A percentile compares a stretch with the other conserved stretches of the same genome.
These are phyloP conservation scores for Arthrinium puccinioides DNA, from an alignment of 2,329 filamentous ascomycete species.

Conservation along the genomic window DNA sequence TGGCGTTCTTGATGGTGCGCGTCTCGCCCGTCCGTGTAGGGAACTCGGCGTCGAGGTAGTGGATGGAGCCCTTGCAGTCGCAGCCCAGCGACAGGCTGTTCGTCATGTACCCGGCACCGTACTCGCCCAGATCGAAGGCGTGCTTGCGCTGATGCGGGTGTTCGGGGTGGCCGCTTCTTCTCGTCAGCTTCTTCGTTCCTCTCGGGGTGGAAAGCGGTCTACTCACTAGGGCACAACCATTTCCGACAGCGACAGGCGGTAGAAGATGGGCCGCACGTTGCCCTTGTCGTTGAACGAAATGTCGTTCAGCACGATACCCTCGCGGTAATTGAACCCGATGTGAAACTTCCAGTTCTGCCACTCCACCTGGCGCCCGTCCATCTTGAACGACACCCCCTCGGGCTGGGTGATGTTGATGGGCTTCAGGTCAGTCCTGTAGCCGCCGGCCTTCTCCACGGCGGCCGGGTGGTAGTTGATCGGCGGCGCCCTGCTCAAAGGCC, in stretches of 20 bases:
- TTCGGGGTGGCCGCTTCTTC: constrained; percentile 59
- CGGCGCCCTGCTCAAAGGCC: constrained; percentile 64
- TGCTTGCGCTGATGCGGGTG: constrained; percentile 76
- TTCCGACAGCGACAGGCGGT: constrained; percentile 80
- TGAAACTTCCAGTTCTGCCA: constrained; percentile 96
- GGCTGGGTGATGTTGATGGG: constrained; percentile 83
- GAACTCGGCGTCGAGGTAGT: constrained; percentile 85
- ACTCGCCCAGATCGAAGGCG: constrained; percentile 75
- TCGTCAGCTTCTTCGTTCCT: constrained; percentile 5
- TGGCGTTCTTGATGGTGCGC: constrained; percentile 82
- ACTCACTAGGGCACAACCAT: constrained; percentile 81
- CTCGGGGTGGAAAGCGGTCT: background rate
- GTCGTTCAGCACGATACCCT: constrained; percentile 85
- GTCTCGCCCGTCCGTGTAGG: constrained; percentile 70
- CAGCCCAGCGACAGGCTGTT: constrained; percentile 71
- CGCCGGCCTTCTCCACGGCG: constrained; percentile 64
- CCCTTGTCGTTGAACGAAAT: constrained; percentile 86
- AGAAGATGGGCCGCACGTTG: constrained; percentile 71
- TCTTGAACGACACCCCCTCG: constrained; percentile 78
- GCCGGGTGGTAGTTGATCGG: constrained; percentile 76
- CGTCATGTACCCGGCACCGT: constrained; percentile 77
- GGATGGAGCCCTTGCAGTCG: constrained; percentile 84
- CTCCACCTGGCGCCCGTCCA: constrained; percentile 65
- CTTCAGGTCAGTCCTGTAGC: constrained; percentile 74
- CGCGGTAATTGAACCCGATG: constrained; percentile 90